Evolutionary conservation across 2,329 filamentous ascomycete genomes (phyloP).

Genomic region (Lasiodiplodia theobromae): DNA sequence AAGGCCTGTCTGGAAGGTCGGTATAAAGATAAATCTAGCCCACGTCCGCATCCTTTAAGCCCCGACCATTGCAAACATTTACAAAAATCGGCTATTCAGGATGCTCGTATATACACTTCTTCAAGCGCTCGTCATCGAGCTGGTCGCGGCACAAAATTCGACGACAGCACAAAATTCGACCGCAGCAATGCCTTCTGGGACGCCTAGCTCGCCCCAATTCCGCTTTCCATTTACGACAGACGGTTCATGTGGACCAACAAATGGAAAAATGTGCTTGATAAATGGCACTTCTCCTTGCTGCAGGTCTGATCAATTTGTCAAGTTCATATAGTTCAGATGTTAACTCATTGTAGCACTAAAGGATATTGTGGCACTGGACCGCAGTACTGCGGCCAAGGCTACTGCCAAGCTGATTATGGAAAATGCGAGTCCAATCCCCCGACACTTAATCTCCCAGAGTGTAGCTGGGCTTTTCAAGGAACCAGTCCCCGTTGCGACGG

Average conservation of each 20-base stretch:
- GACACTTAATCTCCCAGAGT: background rate
- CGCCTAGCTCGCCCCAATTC: background rate
- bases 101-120: background rate
- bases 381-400: background rate
- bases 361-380: background rate
- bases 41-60: background rate
- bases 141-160: background rate
- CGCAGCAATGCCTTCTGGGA: background rate
- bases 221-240: background rate
- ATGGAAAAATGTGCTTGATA: background rate
- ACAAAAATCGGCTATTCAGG: too few species aligned
- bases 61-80: background rate
- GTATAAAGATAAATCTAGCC: too few species aligned
- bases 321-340: background rate
- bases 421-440: background rate
- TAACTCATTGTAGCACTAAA: background rate
- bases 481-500: slow-evolving; percentile 18
- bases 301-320: background rate
- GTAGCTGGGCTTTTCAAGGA: slow-evolving; percentile 5
- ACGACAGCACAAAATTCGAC: background rate
- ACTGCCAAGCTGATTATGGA: background rate
- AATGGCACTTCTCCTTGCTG: slow-evolving; percentile 17
- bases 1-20: too few species aligned
- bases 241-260: background rate
- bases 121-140: background rate